Base-by-base conservation (phyloP, 495 filamentous ascomycete genomes). In the Neurospora sp. region DNA sequence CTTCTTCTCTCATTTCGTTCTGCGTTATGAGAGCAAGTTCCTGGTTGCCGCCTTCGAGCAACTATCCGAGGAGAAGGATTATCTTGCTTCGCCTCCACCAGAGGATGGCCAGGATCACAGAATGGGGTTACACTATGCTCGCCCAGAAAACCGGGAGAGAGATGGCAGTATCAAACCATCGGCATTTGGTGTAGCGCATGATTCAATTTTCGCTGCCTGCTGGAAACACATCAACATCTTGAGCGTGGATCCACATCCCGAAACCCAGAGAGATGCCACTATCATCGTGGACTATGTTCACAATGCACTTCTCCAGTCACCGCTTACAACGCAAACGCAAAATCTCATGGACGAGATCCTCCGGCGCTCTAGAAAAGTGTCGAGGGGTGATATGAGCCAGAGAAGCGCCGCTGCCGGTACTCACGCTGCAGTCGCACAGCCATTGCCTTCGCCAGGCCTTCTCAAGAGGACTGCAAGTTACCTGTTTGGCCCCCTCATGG, bases 151-250 rank as follows among this genome's bases (percentile, higher is more conserved):
- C 74, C 84, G 87, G 7, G 82, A 86, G 75, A 73, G 73, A 9
- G 84, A 88, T 73, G 86, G 86, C 13, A 83, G 81, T 28, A 85
- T 87, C 76, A 86, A 83, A 72, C 79, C 83, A 21, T 70, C 80
- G 3, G 84, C 84, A 17, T 84, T 84, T 70, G 86, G 89, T 2
- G 78, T 97, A 13, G 93, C 94, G 13, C 90, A 91, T 37, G 93
- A 96, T 76, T 96, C 93, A 0, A 91, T 97, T 21, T 97, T 94
- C 80, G 91, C 92, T 10, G 91, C 94, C 1, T 91, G 96, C 72
- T 98, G 96, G 96, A 94, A 96, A 79, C 94, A 97, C 72, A 85
- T 97, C 66, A 85, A 98, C 40, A 91, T 94, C 59, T 84, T 98
- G 82, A 93, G 93, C 39, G 93, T 97, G 37, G 96, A 98, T 76